Conservation (phyloP, 768 basidiomycete genomes). For the Trametes cubensis region DNA sequence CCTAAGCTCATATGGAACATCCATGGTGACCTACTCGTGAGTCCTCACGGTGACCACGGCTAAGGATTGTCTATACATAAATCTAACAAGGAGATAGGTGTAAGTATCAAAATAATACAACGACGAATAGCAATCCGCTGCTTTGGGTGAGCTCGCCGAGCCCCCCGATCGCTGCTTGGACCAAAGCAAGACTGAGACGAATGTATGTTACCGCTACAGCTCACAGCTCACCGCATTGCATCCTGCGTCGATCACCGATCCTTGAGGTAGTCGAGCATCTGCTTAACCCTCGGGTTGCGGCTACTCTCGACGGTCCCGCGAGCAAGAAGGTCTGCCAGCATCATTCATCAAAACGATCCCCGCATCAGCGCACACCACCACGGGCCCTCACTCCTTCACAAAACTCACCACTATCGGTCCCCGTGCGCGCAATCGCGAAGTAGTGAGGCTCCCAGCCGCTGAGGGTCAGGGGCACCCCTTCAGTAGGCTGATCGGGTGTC, state of each 20-base stretch:
- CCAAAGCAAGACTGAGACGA: too few species aligned
- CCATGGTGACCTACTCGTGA: too few species aligned
- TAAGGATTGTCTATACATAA: too few species aligned
- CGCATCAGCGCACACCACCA: not conserved
- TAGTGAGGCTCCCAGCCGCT: constrained; percentile 27
- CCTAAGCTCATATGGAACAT: too few species aligned
- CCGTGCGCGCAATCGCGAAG: constrained; percentile 26
- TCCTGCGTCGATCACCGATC: constrained; percentile 7
- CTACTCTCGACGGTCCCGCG: constrained; percentile 22
- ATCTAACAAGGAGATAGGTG: too few species aligned
- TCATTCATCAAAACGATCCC: too few species aligned
- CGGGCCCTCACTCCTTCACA: not conserved
- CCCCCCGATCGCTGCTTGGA: too few species aligned
- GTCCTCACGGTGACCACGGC: too few species aligned
- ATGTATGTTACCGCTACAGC: too few species aligned
- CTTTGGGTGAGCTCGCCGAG: too few species aligned
- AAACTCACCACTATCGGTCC: constrained; percentile 26
- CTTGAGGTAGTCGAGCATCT: constrained; percentile 22
- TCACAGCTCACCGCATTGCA: not conserved
- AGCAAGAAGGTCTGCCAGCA: constrained; percentile 20
- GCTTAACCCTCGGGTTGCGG: constrained; percentile 15
- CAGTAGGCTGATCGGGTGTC: constrained; percentile 4
- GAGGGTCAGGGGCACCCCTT: constrained; percentile 21
- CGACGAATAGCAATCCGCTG: too few species aligned
- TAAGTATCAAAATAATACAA: too few species aligned